Conservation (phyloP, 257 asterid genomes). For the Forsythia suspensa region DNA sequence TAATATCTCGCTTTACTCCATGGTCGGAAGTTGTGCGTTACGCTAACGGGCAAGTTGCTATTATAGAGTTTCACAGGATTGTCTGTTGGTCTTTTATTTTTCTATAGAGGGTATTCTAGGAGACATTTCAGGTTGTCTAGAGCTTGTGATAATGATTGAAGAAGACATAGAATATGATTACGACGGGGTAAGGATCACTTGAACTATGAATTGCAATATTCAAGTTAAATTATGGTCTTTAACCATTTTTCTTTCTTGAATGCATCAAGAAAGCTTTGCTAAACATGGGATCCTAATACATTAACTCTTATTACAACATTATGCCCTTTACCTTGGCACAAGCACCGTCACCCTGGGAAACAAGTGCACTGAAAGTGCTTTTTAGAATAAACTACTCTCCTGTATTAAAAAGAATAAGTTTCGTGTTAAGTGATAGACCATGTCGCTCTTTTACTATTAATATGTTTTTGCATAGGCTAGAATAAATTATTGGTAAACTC, state of each 20-base stretch:
- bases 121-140: conserved; percentile 48
- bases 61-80: not conserved
- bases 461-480: not conserved
- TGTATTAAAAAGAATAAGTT: not conserved
- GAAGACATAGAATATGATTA: conserved; percentile 54
- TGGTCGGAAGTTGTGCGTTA: not conserved
- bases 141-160: conserved; percentile 68
- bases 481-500: not conserved
- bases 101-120: not conserved
- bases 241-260: not conserved
- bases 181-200: conserved; percentile 70
- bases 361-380: not conserved
- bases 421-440: not conserved
- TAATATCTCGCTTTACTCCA: not conserved
- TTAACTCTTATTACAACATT: not conserved
- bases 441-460: not conserved
- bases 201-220: conserved; percentile 9
- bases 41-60: not conserved
- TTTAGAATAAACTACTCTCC: not conserved
- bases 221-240: not conserved
- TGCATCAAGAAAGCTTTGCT: conserved; percentile 13
- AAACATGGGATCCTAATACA: not conserved
- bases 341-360: not conserved
- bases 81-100: too few relatives aligned
- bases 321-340: not conserved